Conservation (phyloP, 805 yeast genomes). For the Ogataea methanolica region DNA sequence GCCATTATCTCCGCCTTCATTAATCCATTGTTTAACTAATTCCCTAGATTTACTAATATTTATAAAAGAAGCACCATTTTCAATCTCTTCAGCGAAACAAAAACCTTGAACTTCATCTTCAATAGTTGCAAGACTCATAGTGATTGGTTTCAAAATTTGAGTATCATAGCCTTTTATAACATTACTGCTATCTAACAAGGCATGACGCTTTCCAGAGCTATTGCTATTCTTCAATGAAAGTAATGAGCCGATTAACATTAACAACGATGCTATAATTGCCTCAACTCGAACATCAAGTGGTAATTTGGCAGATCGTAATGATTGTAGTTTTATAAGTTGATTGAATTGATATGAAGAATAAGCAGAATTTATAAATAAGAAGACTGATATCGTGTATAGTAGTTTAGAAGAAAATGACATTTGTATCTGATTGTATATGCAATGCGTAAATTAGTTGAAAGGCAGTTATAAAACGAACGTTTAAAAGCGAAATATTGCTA, state of each 20-base stretch:
- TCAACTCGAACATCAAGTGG: slow-evolving; percentile 51
- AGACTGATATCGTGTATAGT: slow-evolving; percentile 6
- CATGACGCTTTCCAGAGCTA: slow-evolving; percentile 1
- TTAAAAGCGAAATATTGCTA: too few species aligned
- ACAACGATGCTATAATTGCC: slow-evolving; percentile 40
- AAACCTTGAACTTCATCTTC: slow-evolving; percentile 44
- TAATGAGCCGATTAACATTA: slow-evolving; percentile 38
- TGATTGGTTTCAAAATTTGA: slow-evolving; percentile 41
- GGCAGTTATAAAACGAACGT: too few species aligned
- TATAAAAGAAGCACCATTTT: slow-evolving; percentile 47
- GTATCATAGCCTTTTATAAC: slow-evolving; percentile 23
- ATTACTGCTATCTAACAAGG: slow-evolving; percentile 4
- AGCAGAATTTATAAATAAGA: slow-evolving; percentile 41
- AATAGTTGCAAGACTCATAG: slow-evolving; percentile 43
- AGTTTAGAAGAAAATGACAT: not conserved
- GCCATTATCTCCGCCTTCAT: slow-evolving; percentile 1
- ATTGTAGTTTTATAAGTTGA: slow-evolving; percentile 29
- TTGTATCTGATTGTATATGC: too few species aligned
- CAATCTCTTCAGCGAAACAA: slow-evolving; percentile 38
- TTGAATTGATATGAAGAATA: slow-evolving; percentile 52
- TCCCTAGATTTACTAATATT: slow-evolving; percentile 43
- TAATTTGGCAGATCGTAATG: slow-evolving; percentile 14
- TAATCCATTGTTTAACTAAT: slow-evolving; percentile 37
- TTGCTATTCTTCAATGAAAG: slow-evolving; percentile 24
- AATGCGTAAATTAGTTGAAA: too few species aligned